Base-by-base conservation (phyloP, 176 grass and related monocot species). In the Aegilops sharonensis region DNA sequence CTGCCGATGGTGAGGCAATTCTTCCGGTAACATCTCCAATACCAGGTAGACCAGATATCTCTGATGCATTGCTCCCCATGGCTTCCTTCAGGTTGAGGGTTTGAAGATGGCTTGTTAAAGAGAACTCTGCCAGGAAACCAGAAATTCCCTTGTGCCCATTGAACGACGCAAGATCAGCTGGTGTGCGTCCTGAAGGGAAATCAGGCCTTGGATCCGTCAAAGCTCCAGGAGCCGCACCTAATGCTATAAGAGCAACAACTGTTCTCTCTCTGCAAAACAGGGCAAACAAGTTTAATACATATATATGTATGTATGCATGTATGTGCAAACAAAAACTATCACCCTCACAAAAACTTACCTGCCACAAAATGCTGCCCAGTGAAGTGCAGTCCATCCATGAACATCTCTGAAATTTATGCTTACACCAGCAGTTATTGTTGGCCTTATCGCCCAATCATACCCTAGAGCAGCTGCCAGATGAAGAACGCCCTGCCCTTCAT, bases 61-160 rank as follows among this genome's bases (percentile, higher is more conserved):
- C 86, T 72, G 76, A 30, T 34, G 50, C 37, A 83, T 83, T 84
- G 47, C 81, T 61, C n/a, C 89, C 80, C 84, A 77, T 92, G 84
- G 85, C 42, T 88, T 99, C 94, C 84, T 92, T 94, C 60, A 99
- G 79, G 75, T 91, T 87, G 6, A 99, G 97, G 39, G 81, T 81
- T 36, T 87, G 80, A 66, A 99, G 92, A 91, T 92, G 94, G 78
- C 87, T 94, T 42, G 87, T 99, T 81, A 99, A 88, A 54, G 92
- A 94, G 81, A 85, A 94, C 78, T 99, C 97, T 47, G 94, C 97
- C 13, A 99, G 87, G 88, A 99, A 99, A 40, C 97, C 97, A 72
- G 94, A 93, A 87, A 99, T 96, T 60, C 94, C 97, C 88, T 87
- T 99, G 87, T 99, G 89, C 61, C 90, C 93, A 88, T 99, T 99